Percentiles rank a stretch among this genome's conserved stretches.
Evolutionary conservation across 2,329 filamentous ascomycete genomes (phyloP).

Genomic region (Elsinoe ampelina): DNA sequence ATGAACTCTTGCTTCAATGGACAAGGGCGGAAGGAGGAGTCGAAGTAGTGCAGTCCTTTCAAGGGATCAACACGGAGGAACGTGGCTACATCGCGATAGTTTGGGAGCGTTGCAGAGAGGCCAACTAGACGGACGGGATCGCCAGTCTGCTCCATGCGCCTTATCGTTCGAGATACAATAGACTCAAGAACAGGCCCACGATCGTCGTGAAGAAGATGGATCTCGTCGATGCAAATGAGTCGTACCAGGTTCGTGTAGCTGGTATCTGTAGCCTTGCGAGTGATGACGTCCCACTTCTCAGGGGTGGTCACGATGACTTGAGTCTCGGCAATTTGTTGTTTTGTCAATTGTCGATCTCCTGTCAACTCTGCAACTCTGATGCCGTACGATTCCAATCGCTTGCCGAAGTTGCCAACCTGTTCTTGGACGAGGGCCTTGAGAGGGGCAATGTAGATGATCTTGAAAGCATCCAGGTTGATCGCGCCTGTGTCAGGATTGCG

Average conservation of each 20-base stretch:
- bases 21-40: slow-evolving; percentile 86
- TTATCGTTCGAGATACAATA: slow-evolving; percentile 88
- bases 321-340: slow-evolving; percentile 95
- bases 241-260: slow-evolving; percentile 97
- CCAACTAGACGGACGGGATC: slow-evolving; percentile 87
- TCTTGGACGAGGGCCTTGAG: slow-evolving; percentile 94
- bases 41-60: slow-evolving; percentile 91
- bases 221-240: slow-evolving; percentile 94
- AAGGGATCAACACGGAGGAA: slow-evolving; percentile 82
- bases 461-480: slow-evolving; percentile 92
- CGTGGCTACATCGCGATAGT: slow-evolving; percentile 90
- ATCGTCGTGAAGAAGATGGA: slow-evolving; percentile 94
- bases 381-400: slow-evolving; percentile 79
- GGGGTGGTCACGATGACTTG: slow-evolving; percentile 97
- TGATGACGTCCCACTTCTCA: slow-evolving; percentile 99
- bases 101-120: slow-evolving; percentile 88
- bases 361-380: slow-evolving; percentile 93
- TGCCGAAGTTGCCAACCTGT: slow-evolving; percentile 95
- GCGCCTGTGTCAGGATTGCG: slow-evolving; percentile 81
- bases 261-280: slow-evolving; percentile 89
- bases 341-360: slow-evolving; percentile 94
- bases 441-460: slow-evolving; percentile 96
- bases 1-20: slow-evolving; percentile 95
- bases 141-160: slow-evolving; percentile 86
- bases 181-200: slow-evolving; percentile 94